Base-by-base conservation (phyloP, 1,139 yeast genomes). In the Debaryomyces psychrophilus region DNA sequence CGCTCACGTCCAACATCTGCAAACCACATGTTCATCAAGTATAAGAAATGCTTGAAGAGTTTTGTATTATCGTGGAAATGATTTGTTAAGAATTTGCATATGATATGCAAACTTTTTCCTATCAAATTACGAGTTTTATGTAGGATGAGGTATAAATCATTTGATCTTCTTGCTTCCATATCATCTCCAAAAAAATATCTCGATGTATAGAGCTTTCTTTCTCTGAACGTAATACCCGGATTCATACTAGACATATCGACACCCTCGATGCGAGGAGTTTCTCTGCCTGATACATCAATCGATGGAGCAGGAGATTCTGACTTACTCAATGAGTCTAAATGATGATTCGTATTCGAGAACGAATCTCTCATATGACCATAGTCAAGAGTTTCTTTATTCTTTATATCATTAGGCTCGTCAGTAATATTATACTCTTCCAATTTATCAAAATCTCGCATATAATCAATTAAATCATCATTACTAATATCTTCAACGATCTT, bases 1-100 rank as follows among this genome's bases (percentile, higher is more conserved):
- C 87, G 72, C 56, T 88, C 96, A 51, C 82, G 76, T 1, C 96
- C 96, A 23, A 87, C 87, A 61, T 90, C 95, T 14, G 88, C 79
- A 52, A 93, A 82, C 90, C 96, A 93, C 8, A 87, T 82, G 55
- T 87, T 83, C 45, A 87, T 64, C 2, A 85, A 85, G 58, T 83
- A 82, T 40, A 90, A 67, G 41, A 86, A 73, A 37, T 83, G 82
- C 55, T 83, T 83, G 62, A 85, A 80, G 15, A 88, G 65, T 14
- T 82, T 81, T n/a, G 89, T 80, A 52, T 89, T 87, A 52, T 87
- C 90, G 45, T 79, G 83, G 47, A 79, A 79, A 45, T 79, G 68
- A 3, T 71, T 63, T 3, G 66, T 59, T 51, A 90, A 63, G 54
- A 78, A 81, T 31, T 68, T 60, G 53, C 76, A 78, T 15, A 88